Base-by-base conservation (phyloP, 768 basidiomycete species). In the Lactarius vividus region DNA sequence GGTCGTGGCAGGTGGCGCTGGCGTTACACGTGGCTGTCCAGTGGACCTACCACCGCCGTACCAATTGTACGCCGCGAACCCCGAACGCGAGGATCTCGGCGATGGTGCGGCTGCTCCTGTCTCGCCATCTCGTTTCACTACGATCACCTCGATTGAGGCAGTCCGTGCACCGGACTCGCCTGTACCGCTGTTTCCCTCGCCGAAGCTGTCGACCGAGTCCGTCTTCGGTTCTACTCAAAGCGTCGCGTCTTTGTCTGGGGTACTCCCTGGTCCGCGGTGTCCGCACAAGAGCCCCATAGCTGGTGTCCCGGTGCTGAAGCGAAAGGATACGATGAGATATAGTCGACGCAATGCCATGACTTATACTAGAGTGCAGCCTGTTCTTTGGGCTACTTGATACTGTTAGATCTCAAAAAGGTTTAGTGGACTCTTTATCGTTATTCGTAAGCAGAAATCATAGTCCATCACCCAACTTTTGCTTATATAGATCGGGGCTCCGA, bases 81-180 rank as follows among this genome's bases (percentile, higher is more conserved):
- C 59, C 15, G 37, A 28, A 39, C 23, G 20, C n/a, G 23, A 29
- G 23, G 42, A 53, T 13, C 20, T 44, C 52, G 31, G 23, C 8
- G 37, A 33, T 23, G 10, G 31, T 35, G 33, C 6, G 33, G 28
- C 35, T 10, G 29, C 18, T 16, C 20, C 59, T 23, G 26, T 23
- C 42, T 49, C 42, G 15, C 54, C 59, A 18, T 59, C 69, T 35
- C 49, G 59, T 4, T 57, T 59, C 60, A 57, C 59, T 1, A 49
- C 49, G 23, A 52, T 39, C 9, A 60, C 62, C 2, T 70, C 69
- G 3, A 29, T 61, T 15, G 69, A 70, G 53, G 69, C 69, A 2
- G 57, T 70, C 26, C 69, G 67, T 37, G 69, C 69, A 9, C 67
- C 57, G 3, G 69, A 70, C 42, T 70, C 69, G 11, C 69, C 69